These are phyloP conservation scores for Penicillium glabrum DNA, from an alignment of 2,329 filamentous ascomycete genomes.

Conservation along the genomic window DNA sequence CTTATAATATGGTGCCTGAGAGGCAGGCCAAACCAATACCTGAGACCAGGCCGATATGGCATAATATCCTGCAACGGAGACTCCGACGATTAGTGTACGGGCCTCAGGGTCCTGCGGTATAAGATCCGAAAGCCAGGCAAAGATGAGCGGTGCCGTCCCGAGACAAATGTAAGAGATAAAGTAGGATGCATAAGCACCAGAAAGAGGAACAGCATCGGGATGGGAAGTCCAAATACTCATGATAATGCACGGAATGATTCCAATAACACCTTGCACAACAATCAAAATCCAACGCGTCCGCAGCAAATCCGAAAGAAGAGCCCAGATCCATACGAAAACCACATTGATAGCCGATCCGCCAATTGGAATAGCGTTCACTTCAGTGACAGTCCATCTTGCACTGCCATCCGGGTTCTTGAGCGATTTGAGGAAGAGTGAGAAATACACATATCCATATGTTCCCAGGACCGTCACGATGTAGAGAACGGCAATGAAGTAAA, in stretches of 20 bases:
- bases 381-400: slow-evolving; percentile 42
- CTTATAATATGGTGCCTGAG: slow-evolving; percentile 51
- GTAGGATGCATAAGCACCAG: slow-evolving; percentile 53
- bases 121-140: slow-evolving; percentile 54
- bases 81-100: slow-evolving; percentile 50
- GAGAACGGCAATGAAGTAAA: slow-evolving; percentile 48
- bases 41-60: slow-evolving; percentile 54
- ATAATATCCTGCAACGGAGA: slow-evolving; percentile 52
- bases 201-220: slow-evolving; percentile 43
- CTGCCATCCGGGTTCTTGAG: slow-evolving; percentile 40
- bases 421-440: slow-evolving; percentile 24
- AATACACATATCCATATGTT: slow-evolving; percentile 45
- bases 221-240: slow-evolving; percentile 56
- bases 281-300: slow-evolving; percentile 54
- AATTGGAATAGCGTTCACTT: slow-evolving; percentile 53
- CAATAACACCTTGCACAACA: slow-evolving; percentile 49
- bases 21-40: slow-evolving; percentile 54
- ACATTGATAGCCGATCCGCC: slow-evolving; percentile 51
- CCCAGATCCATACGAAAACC: slow-evolving; percentile 56
- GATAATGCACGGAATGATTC: slow-evolving; percentile 50
- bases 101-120: slow-evolving; percentile 53
- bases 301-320: slow-evolving; percentile 52
- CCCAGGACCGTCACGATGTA: slow-evolving; percentile 50
- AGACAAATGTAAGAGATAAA: slow-evolving; percentile 52
- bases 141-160: slow-evolving; percentile 54